These are phyloP conservation scores for Umbilicus rupestris DNA, from an alignment of 164 flowering plant species.

Conservation along the genomic window DNA sequence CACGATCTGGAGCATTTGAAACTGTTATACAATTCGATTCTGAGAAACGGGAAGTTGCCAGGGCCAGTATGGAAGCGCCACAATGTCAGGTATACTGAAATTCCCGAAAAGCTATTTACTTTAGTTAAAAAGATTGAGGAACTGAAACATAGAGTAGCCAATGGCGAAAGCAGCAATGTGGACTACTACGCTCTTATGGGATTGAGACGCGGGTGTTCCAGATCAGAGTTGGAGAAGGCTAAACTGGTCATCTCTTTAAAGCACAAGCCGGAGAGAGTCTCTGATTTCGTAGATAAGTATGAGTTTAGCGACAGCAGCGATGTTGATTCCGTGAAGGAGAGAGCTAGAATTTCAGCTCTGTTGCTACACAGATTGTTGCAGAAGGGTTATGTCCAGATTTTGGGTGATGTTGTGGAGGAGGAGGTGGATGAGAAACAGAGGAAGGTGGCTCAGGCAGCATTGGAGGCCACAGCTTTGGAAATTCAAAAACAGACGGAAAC, in stretches of 20 bases:
- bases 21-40: conserved; percentile 69
- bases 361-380: conserved; percentile 72
- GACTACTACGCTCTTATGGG: conserved; percentile 80
- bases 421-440: conserved; percentile 59
- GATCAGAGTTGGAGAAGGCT: conserved; percentile 80
- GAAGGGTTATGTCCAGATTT: conserved; percentile 58
- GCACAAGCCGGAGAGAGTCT: conserved; percentile 75
- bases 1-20: conserved; percentile 91
- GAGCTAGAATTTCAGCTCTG: conserved; percentile 74
- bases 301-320: conserved; percentile 66
- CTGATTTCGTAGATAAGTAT: conserved; percentile 55
- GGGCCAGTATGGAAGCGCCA: conserved; percentile 80
- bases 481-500: conserved; percentile 11
- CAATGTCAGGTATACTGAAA: conserved; percentile 51
- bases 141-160: conserved; percentile 56
- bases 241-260: conserved; percentile 53
- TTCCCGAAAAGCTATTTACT: conserved; percentile 51
- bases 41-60: conserved; percentile 66
- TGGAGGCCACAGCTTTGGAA: conserved; percentile 29
- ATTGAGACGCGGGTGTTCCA: conserved; percentile 69
- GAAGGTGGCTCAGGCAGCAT: conserved; percentile 43
- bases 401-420: conserved; percentile 58
- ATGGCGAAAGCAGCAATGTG: conserved; percentile 59
- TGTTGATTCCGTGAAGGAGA: conserved; percentile 58
- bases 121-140: conserved; percentile 50